Base-by-base conservation (phyloP, 2,329 filamentous ascomycete species). In the Diplodia seriata region DNA sequence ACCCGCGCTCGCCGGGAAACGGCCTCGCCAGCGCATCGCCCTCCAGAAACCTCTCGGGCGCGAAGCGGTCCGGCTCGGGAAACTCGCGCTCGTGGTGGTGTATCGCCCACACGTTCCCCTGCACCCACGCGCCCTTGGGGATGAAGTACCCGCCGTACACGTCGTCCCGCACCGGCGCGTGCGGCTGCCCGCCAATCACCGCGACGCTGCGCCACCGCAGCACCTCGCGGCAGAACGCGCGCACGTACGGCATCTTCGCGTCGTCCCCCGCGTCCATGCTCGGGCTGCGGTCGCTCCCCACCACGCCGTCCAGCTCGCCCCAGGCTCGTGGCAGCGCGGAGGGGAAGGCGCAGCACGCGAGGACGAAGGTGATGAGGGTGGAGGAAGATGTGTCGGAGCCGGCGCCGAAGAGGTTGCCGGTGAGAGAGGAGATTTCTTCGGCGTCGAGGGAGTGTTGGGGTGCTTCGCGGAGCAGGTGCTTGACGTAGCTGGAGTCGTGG, bases 1-100 rank as follows among this genome's bases (percentile, higher is more conserved):
- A 81, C 57, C 87, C 85, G 15, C 85, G 79, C 71, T 85, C 79
- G 1, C 76, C 74, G 0, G 76, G 74, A 64, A 70, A 82, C 71
- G 49, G 71, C 72, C 70, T 71, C 68, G 71, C 68, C 40, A 51
- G 1, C 72, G 73, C 77, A 57, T 71, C 68, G 18, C 72, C 71
- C 66, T 76, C 73, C 36, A 77, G 5, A 68, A 74, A 79, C 3
- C 75, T 54, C 29, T 67, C 70, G 2, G 78, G 78, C 18, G 79
- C 76, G 69, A 79, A 80, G 4, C 74, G 73, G 51, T 79, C 77
- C 4, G 79, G 79, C 1, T 79, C 74, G 0, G 78, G 76, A 49
- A 78, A 79, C 18, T 78, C 75, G 5, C 73, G 68, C 14, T 77
- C 74, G 69, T 81, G 77, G 57, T 76, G 72, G 56, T 81, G 80